Evolutionary conservation across 768 basidiomycete genomes (phyloP).

Genomic region (Lepiota subincarnata): DNA sequence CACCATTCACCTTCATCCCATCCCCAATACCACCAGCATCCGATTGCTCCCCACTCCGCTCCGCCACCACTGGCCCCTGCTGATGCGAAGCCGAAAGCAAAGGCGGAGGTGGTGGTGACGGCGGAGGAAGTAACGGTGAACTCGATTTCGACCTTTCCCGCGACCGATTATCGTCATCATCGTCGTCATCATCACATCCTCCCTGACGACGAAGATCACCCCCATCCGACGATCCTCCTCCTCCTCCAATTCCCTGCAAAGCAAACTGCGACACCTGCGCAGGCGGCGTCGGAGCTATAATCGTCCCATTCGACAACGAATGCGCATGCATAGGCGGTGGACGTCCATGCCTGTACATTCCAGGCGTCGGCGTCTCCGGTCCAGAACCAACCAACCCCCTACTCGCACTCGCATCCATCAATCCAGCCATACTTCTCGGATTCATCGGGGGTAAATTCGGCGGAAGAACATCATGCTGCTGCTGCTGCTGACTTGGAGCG

Average conservation of each 20-base stretch:
- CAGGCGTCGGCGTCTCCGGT: conserved; percentile 40
- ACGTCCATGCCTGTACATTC: conserved; percentile 21
- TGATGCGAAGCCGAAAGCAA: conserved; percentile 20
- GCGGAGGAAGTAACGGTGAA: conserved; percentile 48
- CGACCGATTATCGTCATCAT: not conserved
- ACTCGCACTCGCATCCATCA: conserved; percentile 4
- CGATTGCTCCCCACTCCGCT: conserved; percentile 11
- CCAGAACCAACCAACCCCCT: conserved; percentile 26
- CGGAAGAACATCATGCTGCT: conserved; percentile 37
- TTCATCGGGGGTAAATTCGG: conserved; percentile 38
- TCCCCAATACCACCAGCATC: too few species aligned
- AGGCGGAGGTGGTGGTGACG: conserved; percentile 29
- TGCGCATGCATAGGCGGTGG: conserved; percentile 37
- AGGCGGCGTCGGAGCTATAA: conserved; percentile 25
- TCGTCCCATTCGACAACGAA: conserved; percentile 45
- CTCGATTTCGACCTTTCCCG: conserved; percentile 24
- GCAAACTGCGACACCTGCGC: conserved; percentile 20
- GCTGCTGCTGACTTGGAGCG: conserved; percentile 2
- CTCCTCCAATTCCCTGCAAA: too few species aligned
- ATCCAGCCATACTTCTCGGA: conserved; percentile 23
- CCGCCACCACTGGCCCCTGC: not conserved
- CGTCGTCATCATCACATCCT: conserved; percentile 29
- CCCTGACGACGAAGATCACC: conserved; percentile 35
- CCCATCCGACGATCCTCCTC: conserved; percentile 40
- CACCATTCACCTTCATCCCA: too few species aligned